Percentiles rank a stretch among this genome's conserved stretches.
These are phyloP conservation scores for Kalanchoe fedtschenkoi DNA, from an alignment of 164 flowering plant genomes.

Conservation along the genomic window DNA sequence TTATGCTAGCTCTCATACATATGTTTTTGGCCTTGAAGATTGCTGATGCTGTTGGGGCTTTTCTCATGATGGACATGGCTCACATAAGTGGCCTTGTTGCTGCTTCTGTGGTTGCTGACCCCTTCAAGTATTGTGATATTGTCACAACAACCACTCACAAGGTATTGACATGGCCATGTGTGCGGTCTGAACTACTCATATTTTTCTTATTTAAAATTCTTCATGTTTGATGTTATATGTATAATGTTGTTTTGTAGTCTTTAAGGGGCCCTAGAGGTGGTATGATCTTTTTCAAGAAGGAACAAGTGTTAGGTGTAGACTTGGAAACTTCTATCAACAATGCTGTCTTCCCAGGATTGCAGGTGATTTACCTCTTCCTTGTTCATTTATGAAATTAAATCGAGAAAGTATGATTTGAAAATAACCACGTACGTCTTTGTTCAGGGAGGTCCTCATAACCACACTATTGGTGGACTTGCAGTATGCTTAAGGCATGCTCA, in stretches of 20 bases:
- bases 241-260: conserved; percentile 71
- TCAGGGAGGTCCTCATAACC: conserved; percentile 99
- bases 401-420: not conserved
- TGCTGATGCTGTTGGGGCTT: conserved; percentile 86
- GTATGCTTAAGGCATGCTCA: conserved; percentile 68
- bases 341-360: conserved; percentile 61
- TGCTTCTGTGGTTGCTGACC: conserved; percentile 84
- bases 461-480: conserved; percentile 81
- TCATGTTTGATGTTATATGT: conserved; percentile 9
- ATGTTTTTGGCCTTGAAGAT: conserved; percentile 31
- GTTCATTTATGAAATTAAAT: not conserved
- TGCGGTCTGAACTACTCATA: not conserved
- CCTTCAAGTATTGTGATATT: conserved; percentile 87
- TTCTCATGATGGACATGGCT: conserved; percentile 99
- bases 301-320: conserved; percentile 72
- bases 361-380: conserved; percentile 31
- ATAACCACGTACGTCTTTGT: not conserved
- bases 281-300: conserved; percentile 47
- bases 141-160: conserved; percentile 97
- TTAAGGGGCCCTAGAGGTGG: conserved; percentile 84
- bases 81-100: conserved; percentile 94
- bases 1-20: not conserved
- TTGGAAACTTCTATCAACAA: conserved; percentile 56
- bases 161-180: conserved; percentile 29
- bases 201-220: not conserved